Conservation (phyloP, 1,284 basidiomycete genomes). For the Moesziomyces parantarcticus region DNA sequence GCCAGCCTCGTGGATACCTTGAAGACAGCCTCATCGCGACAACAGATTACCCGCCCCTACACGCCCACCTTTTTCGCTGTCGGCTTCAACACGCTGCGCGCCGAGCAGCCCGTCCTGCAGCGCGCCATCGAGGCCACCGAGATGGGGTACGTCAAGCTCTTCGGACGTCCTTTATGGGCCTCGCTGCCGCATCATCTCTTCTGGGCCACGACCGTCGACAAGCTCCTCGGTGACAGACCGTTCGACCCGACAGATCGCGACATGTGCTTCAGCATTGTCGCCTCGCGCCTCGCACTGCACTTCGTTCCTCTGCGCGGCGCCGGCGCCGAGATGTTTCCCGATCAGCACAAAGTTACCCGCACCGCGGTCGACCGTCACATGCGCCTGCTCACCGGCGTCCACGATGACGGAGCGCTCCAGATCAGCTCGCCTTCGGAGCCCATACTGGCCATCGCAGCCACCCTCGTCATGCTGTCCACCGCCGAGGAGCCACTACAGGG, state of each 20-base stretch:
- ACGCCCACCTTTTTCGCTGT: background rate
- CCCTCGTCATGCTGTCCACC: constrained; percentile 15
- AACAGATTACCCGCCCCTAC: background rate
- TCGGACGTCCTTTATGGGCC: constrained; percentile 15
- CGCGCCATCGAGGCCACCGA: background rate
- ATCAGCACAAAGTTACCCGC: constrained; percentile 12
- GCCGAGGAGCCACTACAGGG: background rate
- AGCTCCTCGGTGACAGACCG: background rate
- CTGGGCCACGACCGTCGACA: constrained; percentile 4
- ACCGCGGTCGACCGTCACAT: background rate
- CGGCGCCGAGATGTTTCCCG: background rate
- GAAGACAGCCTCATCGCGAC: background rate
- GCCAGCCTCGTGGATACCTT: background rate
- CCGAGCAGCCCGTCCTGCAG: background rate
- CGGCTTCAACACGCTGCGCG: background rate
- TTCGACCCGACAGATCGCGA: background rate
- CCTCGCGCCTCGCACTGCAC: constrained; percentile 7
- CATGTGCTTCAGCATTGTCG: constrained; percentile 11
- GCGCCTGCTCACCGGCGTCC: no score
- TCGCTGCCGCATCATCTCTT: background rate
- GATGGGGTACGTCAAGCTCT: background rate
- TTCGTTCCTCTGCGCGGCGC: background rate
- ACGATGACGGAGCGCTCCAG: background rate
- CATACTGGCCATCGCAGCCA: constrained; percentile 11
- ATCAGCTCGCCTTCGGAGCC: constrained; percentile 6